These are phyloP conservation scores for Clavispora carvajalis DNA, from an alignment of 805 yeast species.

Conservation along the genomic window DNA sequence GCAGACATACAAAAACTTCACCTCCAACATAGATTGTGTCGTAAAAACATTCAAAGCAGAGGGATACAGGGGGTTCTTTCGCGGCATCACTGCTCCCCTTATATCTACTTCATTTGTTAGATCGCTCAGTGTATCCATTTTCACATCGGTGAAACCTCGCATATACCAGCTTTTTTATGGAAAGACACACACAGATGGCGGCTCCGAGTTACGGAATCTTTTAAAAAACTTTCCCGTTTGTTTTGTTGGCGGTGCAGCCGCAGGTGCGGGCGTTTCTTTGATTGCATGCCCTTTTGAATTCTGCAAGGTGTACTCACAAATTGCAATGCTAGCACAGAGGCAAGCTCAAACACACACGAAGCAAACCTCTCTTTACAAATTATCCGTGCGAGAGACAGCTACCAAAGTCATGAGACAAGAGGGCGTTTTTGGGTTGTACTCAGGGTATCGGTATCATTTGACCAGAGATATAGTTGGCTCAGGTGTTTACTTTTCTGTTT, in stretches of 20 bases:
- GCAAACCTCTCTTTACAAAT: slow-evolving; percentile 8
- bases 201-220: slow-evolving; percentile 34
- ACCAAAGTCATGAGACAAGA: slow-evolving; percentile 48
- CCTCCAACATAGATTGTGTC: slow-evolving; percentile 53
- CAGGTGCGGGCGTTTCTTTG: slow-evolving; percentile 60
- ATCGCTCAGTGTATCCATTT: slow-evolving; percentile 61
- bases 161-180: slow-evolving; percentile 13
- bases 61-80: slow-evolving; percentile 64
- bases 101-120: slow-evolving; percentile 60
- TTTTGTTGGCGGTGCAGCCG: slow-evolving; percentile 54
- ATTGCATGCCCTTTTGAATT: slow-evolving; percentile 84
- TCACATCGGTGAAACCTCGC: slow-evolving; percentile 48
- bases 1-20: slow-evolving; percentile 66
- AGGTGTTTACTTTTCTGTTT: slow-evolving; percentile 67
- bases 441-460: slow-evolving; percentile 67
- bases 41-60: slow-evolving; percentile 50
- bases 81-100: slow-evolving; percentile 75
- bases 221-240: slow-evolving; percentile 37
- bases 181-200: slow-evolving; percentile 4
- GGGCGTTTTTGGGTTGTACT: slow-evolving; percentile 62
- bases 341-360: neutral
- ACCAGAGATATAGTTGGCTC: slow-evolving; percentile 66
- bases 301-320: slow-evolving; percentile 76
- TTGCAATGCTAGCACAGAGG: slow-evolving; percentile 43
- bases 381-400: slow-evolving; percentile 39